Percentiles rank a stretch among this genome's conserved stretches.
phyloP scores from a whole-genome alignment of 805 yeast species.

The Candida oleophila region DNA sequence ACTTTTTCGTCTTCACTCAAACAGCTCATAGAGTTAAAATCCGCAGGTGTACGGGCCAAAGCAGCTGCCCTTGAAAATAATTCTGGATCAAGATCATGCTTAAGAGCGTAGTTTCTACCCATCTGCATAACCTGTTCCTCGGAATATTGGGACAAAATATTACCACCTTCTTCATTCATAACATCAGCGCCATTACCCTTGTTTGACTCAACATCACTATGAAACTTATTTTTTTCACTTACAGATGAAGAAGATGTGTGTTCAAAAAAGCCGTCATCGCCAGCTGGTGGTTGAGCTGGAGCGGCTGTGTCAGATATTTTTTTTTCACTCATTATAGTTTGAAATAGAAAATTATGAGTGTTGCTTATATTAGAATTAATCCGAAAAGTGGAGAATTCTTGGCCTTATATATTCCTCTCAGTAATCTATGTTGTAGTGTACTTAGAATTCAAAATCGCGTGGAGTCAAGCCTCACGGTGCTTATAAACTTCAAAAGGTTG shows the following conservation, averaged over 20 bases:
- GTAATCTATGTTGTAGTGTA: too few species aligned
- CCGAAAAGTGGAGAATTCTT: background rate
- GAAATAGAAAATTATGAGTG: background rate
- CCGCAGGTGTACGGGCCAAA: conserved; percentile 55
- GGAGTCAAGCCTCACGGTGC: too few species aligned
- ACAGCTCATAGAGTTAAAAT: conserved; percentile 56
- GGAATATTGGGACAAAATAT: conserved; percentile 55
- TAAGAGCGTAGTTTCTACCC: conserved; percentile 66
- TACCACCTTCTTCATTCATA: conserved; percentile 32
- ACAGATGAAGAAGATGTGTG: conserved; percentile 1
- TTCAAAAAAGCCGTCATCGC: conserved; percentile 5
- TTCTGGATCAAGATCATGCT: conserved; percentile 54
- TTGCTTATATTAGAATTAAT: too few species aligned
- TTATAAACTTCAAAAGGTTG: background rate
- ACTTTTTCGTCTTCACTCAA: conserved; percentile 42
- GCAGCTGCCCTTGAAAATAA: conserved; percentile 62
- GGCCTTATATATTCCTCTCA: background rate
- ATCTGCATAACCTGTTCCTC: conserved; percentile 64
- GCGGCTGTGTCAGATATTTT: background rate
- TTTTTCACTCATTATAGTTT: conserved; percentile 1
- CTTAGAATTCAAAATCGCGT: too few species aligned
- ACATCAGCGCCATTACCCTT: conserved; percentile 12
- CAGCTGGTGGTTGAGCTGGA: background rate
- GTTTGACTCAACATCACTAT: conserved; percentile 4
- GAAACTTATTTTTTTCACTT: conserved; percentile 1